Base-by-base conservation (phyloP, 305 asterid species). In the Fraxinus albicans region DNA sequence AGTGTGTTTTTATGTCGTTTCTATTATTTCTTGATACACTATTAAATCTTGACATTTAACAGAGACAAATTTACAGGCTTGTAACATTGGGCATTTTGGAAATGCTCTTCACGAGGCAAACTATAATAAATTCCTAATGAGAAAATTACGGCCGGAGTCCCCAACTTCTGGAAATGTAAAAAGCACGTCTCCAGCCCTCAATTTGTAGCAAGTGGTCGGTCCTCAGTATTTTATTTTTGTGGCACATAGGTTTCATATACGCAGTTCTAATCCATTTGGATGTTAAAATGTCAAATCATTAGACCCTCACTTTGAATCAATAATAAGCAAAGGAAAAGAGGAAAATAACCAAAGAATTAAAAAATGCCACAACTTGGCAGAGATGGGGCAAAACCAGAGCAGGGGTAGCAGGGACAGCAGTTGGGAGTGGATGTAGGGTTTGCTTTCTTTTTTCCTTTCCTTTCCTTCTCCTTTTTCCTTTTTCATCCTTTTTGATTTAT, bases 31-130 rank as follows among this genome's bases (percentile, higher is more conserved):
- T n/a, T 50, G 77, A 47, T 25, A 29, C 4, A 10, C 83, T 50
- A 82, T 6, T 38, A 34, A 76, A 83, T 77, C 40, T 79, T 70
- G 78, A 76, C 33, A 58, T 53, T 34, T 33, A 10, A 69, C 77
- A 23, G 50, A 65, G 15, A 35, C n/a, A 36, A 31, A 65, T 69
- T 19, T 76, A 79, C 21, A 75, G 36, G 60, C 47, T 55, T 38
- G 27, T 34, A 84, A 78, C 19, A 53, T 1, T 17, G 55, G 47
- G 36, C 12, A 70, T 33, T 74, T 36, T 35, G n/a, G 13, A 63
- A 53, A 19, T 6, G 67, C 44, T 5, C n/a, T 76, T 73, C 5
- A 34, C 70, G 6, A 74, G 38, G 47, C 5, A 77, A 69, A 47
- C 76, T 25, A 38, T 33, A 76, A 58, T n/a, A 73, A 42, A 40